phyloP scores from a whole-genome alignment of 768 basidiomycete genomes.

The Butyriboletus loyo region DNA sequence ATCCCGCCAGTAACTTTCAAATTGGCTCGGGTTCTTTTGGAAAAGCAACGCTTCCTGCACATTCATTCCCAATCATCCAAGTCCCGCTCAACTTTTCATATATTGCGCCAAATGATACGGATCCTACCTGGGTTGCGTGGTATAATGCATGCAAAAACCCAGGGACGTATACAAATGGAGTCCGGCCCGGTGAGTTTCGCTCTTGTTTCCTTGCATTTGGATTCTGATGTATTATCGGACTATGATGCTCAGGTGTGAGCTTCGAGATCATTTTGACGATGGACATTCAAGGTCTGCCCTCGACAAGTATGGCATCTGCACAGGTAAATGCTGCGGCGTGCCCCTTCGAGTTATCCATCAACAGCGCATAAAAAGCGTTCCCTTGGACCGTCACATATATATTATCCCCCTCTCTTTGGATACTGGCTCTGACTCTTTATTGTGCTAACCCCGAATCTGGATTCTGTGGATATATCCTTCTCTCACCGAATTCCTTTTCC shows the following conservation, averaged over 20 bases:
- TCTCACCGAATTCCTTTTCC: not conserved
- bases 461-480: slow-evolving; percentile 9
- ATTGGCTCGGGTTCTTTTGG: slow-evolving; percentile 69
- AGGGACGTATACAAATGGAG: slow-evolving; percentile 44
- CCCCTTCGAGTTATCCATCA: slow-evolving; percentile 63
- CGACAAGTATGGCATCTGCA: slow-evolving; percentile 50
- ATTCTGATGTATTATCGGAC: slow-evolving; percentile 1
- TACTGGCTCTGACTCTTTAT: slow-evolving; percentile 10
- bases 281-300: slow-evolving; percentile 65
- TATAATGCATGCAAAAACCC: slow-evolving; percentile 74
- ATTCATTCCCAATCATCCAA: slow-evolving; percentile 57
- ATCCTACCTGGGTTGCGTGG: slow-evolving; percentile 81
- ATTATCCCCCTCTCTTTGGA: slow-evolving; percentile 2
- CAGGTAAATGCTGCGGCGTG: slow-evolving; percentile 60
- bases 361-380: slow-evolving; percentile 40
- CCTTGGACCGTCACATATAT: not conserved
- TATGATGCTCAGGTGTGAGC: slow-evolving; percentile 40
- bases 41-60: slow-evolving; percentile 60
- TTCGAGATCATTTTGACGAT: slow-evolving; percentile 66
- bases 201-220: not conserved
- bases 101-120: slow-evolving; percentile 70
- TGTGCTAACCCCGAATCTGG: slow-evolving; percentile 1
- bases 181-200: slow-evolving; percentile 54
- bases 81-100: slow-evolving; percentile 87
- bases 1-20: slow-evolving; percentile 58